Evolutionary conservation across 306 rosid species (phyloP), one percentile per base, ranked within the genome.

Genomic region (Castanea crenata): DNA sequence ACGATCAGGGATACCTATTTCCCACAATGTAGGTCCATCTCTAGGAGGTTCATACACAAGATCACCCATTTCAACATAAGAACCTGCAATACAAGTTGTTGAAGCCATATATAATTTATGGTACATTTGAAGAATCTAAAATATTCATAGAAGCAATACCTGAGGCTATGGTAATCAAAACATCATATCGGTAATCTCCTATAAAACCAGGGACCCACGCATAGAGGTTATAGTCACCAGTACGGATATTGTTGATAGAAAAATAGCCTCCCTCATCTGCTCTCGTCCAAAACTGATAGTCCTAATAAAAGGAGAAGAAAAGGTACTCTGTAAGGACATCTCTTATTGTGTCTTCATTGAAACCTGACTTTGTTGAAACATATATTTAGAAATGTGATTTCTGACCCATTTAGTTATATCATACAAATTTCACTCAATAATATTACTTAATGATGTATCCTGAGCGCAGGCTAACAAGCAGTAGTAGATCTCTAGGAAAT

Each of bases 1-100:
- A 31, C 98, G 97, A 84, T 95, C 95, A 20, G 99, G 99, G 75
- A 89, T 77, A 55, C 98, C 98, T 72, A 94, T 94, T 91, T 94
- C 99, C 99, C 99, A 94, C 73, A 91, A 76, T 59, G 99, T 95
- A 19, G 97, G 91, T 4, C 97, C 99, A 78, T 87, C 88, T 87
- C 99, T 91, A 51, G 91, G 97, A 8, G 97, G 91, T 44, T 91
- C 91, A 78, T 86, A 91, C 1, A 89, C 90, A 77, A 89, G 79
- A 41, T 87, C 92, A 62, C 97, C 99, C 29, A 89, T 57, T 31
- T 88, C 89, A 67, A 88, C 87, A 19, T 78, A 81, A 77, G 86
- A 54, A 44, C 92, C 97, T 94, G 72, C 72, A 67, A 18, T 52
- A 69, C 54, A 73, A 65, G 32, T 79, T 83, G 55, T 58, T 57